Conservation (phyloP, 1,139 yeast genomes). For the Pichia inconspicua region DNA sequence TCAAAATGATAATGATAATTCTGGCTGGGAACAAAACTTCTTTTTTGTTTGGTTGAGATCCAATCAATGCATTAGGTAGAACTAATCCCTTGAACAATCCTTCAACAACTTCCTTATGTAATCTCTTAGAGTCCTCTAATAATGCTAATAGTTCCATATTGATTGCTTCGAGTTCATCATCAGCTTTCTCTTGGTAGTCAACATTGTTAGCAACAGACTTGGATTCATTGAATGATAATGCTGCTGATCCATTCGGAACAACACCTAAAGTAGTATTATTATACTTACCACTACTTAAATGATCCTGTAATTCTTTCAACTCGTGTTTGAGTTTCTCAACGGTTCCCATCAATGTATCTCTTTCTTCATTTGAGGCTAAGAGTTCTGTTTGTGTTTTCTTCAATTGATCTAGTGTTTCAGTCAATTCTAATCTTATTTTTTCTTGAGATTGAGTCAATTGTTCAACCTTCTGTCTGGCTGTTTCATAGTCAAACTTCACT, state of each 20-base stretch:
- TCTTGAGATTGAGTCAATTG: constrained; percentile 60
- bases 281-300: constrained; percentile 18
- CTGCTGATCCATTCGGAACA: constrained; percentile 30
- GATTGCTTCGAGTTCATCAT: constrained; percentile 56
- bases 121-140: constrained; percentile 69
- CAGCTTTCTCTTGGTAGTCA: constrained; percentile 31
- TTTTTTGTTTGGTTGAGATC: constrained; percentile 72
- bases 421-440: constrained; percentile 56
- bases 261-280: constrained; percentile 16
- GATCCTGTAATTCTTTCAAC: constrained; percentile 26
- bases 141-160: constrained; percentile 66
- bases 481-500: constrained; percentile 52
- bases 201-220: constrained; percentile 7
- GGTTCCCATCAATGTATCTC: constrained; percentile 52
- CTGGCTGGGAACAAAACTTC: constrained; percentile 96
- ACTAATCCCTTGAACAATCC: constrained; percentile 84
- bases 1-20: constrained; percentile 80
- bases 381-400: constrained; percentile 55
- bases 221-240: constrained; percentile 14
- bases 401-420: constrained; percentile 53
- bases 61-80: constrained; percentile 78
- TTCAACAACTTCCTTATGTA: constrained; percentile 80
- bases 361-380: constrained; percentile 57
- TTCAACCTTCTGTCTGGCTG: constrained; percentile 56
- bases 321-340: constrained; percentile 55